These are phyloP conservation scores for Zychaea mexicana DNA, from an alignment of 371 early-diverging fungal species.

Conservation along the genomic window DNA sequence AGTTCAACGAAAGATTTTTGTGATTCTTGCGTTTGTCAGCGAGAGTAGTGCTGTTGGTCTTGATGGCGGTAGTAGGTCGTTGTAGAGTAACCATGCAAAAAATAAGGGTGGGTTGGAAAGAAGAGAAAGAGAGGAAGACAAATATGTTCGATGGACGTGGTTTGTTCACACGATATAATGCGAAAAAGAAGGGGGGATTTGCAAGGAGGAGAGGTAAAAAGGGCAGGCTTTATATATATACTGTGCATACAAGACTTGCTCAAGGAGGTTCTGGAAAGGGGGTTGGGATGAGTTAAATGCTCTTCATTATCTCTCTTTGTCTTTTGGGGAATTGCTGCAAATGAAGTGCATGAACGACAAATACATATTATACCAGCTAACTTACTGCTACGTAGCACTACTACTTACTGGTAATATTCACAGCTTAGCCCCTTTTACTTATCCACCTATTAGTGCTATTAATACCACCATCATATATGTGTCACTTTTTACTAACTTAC, in stretches of 20 bases:
- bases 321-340: not conserved
- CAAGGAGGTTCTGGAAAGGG: no score
- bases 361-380: not conserved
- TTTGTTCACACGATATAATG: no score
- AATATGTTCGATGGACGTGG: no score
- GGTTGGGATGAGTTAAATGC: no score
- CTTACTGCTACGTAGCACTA: not conserved
- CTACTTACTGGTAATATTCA: no score
- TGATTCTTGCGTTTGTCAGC: slow-evolving; percentile 15
- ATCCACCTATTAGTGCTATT: no score
- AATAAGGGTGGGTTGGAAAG: not conserved
- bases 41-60: no score
- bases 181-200: not conserved
- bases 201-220: no score
- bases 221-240: not conserved
- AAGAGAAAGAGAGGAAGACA: not conserved
- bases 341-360: slow-evolving; percentile 4
- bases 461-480: no score
- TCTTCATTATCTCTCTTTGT: not conserved
- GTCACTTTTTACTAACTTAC: no score
- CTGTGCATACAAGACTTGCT: no score
- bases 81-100: not conserved
- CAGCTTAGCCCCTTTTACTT: no score
- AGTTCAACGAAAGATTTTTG: slow-evolving; percentile 21
- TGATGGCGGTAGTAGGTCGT: not conserved